phyloP scores from a whole-genome alignment of 148 eudicot species.

The Rhododendron griersonianum region DNA sequence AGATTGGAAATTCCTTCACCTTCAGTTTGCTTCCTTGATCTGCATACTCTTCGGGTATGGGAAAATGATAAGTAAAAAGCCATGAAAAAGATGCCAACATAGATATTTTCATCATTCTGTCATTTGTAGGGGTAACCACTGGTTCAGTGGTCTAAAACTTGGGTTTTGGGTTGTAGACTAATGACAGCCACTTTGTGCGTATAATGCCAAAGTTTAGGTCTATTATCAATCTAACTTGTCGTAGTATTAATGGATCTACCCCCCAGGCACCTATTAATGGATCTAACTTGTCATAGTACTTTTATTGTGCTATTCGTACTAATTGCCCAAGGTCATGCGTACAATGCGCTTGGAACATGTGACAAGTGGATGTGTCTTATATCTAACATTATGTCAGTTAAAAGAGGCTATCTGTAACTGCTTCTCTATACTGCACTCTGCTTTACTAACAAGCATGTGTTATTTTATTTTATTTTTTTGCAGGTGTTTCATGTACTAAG shows the following conservation, averaged over 20 bases:
- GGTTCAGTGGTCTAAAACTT: background rate
- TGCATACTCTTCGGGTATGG: constrained; percentile 65
- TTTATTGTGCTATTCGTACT: background rate
- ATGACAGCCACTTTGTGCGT: background rate
- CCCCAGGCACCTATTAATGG: background rate
- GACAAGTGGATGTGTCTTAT: background rate
- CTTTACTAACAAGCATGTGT: constrained; percentile 14
- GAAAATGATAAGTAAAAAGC: background rate
- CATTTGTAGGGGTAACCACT: background rate
- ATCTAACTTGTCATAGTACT: background rate
- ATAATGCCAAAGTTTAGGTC: background rate
- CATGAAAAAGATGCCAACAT: background rate
- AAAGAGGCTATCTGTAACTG: background rate
- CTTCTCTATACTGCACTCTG: background rate
- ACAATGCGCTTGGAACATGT: background rate
- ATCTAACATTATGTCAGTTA: background rate
- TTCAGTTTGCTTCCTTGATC: constrained; percentile 84
- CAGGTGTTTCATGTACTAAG: constrained; percentile 74
- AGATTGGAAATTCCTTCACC: constrained; percentile 56
- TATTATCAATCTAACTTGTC: background rate
- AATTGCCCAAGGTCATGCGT: background rate
- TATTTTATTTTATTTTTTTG: constrained; percentile 10
- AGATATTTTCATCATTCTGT: background rate
- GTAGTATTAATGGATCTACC: background rate
- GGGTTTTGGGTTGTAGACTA: background rate